These are phyloP conservation scores for Zymoseptoria ardabiliae DNA, from an alignment of 2,329 filamentous ascomycete genomes.

Conservation along the genomic window DNA sequence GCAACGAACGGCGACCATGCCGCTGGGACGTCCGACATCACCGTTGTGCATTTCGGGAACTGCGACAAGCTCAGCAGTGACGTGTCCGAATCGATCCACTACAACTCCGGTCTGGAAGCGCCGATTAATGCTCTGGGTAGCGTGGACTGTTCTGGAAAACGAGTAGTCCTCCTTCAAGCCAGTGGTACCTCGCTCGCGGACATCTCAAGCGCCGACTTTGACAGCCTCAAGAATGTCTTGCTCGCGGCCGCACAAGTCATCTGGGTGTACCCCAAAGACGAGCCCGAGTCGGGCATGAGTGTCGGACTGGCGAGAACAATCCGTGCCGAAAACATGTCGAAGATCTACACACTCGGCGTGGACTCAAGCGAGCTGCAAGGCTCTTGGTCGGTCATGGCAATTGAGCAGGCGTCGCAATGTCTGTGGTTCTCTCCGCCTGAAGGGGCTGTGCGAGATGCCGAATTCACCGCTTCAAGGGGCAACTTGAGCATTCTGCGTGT, in stretches of 20 bases:
- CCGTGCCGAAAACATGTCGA: constrained; percentile 11
- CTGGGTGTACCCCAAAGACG: not conserved
- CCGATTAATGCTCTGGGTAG: not conserved
- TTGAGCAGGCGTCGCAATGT: not conserved
- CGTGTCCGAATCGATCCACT: not conserved
- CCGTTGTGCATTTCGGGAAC: not conserved
- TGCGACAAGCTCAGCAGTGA: not conserved
- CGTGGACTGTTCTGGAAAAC: not conserved
- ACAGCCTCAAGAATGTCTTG: not conserved
- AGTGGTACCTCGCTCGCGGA: not conserved
- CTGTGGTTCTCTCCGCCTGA: not conserved
- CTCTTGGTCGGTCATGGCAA: not conserved
- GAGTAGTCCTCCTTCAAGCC: not conserved
- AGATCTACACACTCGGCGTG: not conserved
- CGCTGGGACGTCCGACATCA: not conserved
- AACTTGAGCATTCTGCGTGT: not conserved
- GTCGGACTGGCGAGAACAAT: constrained; percentile 11
- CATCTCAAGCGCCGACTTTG: not conserved
- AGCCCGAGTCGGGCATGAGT: not conserved
- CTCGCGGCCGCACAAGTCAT: not conserved
- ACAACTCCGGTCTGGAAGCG: not conserved
- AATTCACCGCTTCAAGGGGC: not conserved
- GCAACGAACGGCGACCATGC: not conserved
- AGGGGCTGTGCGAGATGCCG: not conserved
- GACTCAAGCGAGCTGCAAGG: not conserved